phyloP scores from a whole-genome alignment of 75 land plant genomes.

The Azolla pinnata region DNA sequence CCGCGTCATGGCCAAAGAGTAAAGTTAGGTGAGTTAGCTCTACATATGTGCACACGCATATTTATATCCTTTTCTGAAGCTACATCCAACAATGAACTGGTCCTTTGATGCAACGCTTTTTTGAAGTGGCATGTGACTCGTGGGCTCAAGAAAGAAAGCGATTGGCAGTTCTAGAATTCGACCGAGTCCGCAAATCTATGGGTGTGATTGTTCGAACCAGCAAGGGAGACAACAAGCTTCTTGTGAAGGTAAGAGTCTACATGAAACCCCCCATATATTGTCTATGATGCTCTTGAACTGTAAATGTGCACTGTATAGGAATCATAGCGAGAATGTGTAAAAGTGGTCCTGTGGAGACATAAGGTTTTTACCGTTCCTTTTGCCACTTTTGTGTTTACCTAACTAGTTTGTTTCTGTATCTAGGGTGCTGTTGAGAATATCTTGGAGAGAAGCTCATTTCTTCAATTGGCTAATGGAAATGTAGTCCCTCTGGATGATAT shows the following conservation, averaged over 20 bases:
- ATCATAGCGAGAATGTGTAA: not conserved
- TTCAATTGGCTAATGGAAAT: conserved; percentile 60
- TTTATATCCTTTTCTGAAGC: too few species aligned
- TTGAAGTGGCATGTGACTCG: conserved; percentile 60
- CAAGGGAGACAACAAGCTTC: conserved; percentile 46
- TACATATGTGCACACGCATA: too few species aligned
- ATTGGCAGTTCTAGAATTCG: conserved; percentile 75
- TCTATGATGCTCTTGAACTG: too few species aligned
- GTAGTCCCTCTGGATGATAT: conserved; percentile 49
- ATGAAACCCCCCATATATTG: too few species aligned
- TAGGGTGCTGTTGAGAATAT: conserved; percentile 95
- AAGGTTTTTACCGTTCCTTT: too few species aligned
- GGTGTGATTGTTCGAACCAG: conserved; percentile 50
- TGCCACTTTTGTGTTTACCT: not conserved
- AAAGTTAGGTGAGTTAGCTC: too few species aligned
- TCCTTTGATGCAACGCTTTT: too few species aligned
- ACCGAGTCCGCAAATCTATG: conserved; percentile 79
- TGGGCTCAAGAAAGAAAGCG: conserved; percentile 55
- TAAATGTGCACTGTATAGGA: not conserved
- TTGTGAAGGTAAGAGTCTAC: conserved; percentile 69
- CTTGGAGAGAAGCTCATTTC: conserved; percentile 50
- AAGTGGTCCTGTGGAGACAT: too few species aligned
- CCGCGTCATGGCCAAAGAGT: too few species aligned
- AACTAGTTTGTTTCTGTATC: too few species aligned
- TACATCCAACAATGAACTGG: too few species aligned